Conservation (phyloP, 1,284 basidiomycete species). For the Puccinia novopanici region DNA sequence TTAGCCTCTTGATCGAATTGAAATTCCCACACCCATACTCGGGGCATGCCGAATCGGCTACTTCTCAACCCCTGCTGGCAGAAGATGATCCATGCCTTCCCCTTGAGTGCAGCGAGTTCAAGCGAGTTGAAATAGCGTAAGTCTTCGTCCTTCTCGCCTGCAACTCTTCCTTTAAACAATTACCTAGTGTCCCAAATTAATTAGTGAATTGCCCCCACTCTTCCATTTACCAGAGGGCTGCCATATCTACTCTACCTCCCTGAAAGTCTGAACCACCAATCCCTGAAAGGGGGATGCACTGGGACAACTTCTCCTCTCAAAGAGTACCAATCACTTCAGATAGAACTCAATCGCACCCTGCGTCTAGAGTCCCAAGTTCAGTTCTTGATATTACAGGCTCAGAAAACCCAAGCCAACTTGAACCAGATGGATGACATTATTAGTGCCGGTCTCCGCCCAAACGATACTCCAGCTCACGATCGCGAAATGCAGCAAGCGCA, state of each 20-base stretch:
- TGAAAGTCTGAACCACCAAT: not conserved
- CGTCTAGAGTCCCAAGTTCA: conserved; percentile 33
- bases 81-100: conserved; percentile 6
- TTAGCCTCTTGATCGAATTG: conserved; percentile 35
- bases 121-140: conserved; percentile 48
- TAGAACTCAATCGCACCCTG: conserved; percentile 38
- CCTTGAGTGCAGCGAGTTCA: conserved; percentile 22
- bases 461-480: not conserved
- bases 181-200: not conserved
- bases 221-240: conserved; percentile 35
- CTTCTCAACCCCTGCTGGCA: not conserved
- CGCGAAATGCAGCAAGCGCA: conserved; percentile 2
- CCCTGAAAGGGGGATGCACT: not conserved
- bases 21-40: conserved; percentile 22
- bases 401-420: conserved; percentile 33
- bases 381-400: conserved; percentile 30
- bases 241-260: conserved; percentile 48
- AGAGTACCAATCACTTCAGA: conserved; percentile 26
- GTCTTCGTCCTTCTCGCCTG: not conserved
- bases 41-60: not conserved
- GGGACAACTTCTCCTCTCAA: not conserved
- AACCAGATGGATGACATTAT: conserved; percentile 35
- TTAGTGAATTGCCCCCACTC: not conserved
- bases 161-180: conserved; percentile 6
- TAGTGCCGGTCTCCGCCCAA: conserved; percentile 1